Conservation (phyloP, 2,329 filamentous ascomycete species). For the Claviceps humidiphila region DNA sequence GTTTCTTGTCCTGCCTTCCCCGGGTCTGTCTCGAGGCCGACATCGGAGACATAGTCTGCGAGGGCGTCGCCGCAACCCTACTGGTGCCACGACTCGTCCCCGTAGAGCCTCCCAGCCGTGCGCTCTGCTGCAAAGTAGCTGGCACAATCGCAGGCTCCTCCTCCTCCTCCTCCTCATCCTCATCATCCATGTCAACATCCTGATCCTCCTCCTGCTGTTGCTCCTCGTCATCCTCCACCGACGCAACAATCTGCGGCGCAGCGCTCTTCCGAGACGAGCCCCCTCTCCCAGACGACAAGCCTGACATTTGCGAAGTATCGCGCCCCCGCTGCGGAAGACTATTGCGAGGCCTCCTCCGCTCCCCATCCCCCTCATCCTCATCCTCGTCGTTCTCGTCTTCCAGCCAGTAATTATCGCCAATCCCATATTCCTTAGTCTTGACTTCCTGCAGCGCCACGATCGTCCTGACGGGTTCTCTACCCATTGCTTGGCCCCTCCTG, state of each 20-base stretch:
- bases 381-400: conserved; percentile 31
- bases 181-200: conserved; percentile 10
- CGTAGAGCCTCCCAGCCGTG: conserved; percentile 4
- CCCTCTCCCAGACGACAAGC: not conserved
- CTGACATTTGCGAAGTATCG: not conserved
- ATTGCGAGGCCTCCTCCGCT: not conserved
- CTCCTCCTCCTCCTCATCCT: not conserved
- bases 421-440: conserved; percentile 55
- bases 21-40: conserved; percentile 12
- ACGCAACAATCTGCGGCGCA: conserved; percentile 15
- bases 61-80: conserved; percentile 13
- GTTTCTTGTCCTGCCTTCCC: conserved; percentile 19
- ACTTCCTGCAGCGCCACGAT: conserved; percentile 63
- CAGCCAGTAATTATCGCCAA: conserved; percentile 67
- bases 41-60: conserved; percentile 16
- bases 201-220: conserved; percentile 13
- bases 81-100: conserved; percentile 12
- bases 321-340: not conserved
- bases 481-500: conserved; percentile 36
- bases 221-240: conserved; percentile 19
- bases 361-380: conserved; percentile 8
- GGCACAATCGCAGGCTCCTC: not conserved
- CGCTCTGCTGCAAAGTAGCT: not conserved
- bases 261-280: conserved; percentile 9
- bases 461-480: conserved; percentile 32